phyloP scores from a whole-genome alignment of 139 green algal species.

The Chlamydomonas incerta region DNA sequence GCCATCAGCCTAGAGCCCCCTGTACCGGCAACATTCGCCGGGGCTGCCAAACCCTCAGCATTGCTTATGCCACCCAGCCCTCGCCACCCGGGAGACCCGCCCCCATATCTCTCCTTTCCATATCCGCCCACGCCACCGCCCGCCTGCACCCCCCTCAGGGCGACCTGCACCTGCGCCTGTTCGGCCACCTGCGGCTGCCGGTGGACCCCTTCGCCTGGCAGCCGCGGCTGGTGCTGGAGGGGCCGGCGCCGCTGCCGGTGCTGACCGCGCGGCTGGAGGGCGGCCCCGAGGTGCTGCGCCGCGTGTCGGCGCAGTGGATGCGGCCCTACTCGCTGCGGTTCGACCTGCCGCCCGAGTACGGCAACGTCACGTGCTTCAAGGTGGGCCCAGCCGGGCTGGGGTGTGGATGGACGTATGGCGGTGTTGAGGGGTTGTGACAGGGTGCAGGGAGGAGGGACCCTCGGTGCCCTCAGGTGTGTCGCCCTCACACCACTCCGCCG shows the following conservation, averaged over 20 bases:
- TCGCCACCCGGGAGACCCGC: no score
- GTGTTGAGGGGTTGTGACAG: no score
- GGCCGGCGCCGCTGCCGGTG: background rate
- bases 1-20: no score
- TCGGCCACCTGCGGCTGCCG: constrained; percentile 3
- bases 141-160: no score
- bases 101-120: no score
- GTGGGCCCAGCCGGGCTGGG: background rate
- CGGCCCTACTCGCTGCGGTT: constrained; percentile 2
- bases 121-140: no score
- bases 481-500: background rate
- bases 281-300: background rate
- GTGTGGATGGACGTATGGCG: background rate
- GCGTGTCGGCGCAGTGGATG: background rate
- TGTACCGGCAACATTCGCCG: no score
- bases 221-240: background rate
- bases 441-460: background rate
- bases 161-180: background rate
- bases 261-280: background rate
- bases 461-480: no score
- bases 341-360: background rate
- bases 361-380: constrained; percentile 2
- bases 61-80: no score
- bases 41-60: no score
- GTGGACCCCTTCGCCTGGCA: background rate